Evolutionary conservation across 208 protist species (phyloP).

Genomic region (Leishmania tarentolae): DNA sequence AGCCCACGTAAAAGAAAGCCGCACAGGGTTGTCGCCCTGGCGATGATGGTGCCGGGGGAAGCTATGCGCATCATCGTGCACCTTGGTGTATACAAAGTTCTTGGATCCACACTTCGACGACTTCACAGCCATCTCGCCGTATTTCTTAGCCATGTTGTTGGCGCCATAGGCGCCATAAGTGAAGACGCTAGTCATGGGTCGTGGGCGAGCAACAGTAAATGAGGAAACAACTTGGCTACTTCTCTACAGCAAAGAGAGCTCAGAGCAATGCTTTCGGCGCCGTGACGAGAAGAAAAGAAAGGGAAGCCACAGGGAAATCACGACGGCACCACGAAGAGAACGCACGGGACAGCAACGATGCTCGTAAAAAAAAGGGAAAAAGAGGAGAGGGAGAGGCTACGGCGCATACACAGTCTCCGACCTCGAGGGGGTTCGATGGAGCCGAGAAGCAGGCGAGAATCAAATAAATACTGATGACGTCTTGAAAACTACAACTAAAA

Average conservation of each 20-base stretch:
- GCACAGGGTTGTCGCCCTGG: constrained; percentile 77
- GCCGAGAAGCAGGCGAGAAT: not conserved
- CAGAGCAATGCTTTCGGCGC: not conserved
- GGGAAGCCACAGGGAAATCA: not conserved
- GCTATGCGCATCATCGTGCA: constrained; percentile 68
- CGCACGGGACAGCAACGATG: not conserved
- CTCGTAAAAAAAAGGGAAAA: not conserved
- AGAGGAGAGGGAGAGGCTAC: not conserved
- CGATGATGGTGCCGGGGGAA: constrained; percentile 83
- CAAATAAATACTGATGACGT: too few relatives aligned
- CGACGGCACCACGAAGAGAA: not conserved
- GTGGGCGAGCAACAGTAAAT: not conserved
- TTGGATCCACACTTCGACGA: constrained; percentile 78
- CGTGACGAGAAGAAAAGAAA: not conserved
- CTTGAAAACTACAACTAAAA: too few relatives aligned
- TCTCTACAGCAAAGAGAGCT: not conserved
- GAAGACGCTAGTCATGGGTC: constrained; percentile 74
- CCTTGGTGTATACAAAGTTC: constrained; percentile 85
- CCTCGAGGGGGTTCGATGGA: not conserved
- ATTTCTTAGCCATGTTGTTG: constrained; percentile 74
- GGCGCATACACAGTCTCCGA: not conserved
- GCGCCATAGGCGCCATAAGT: constrained; percentile 68
- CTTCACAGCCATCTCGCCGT: constrained; percentile 64
- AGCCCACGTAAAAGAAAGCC: constrained; percentile 67
- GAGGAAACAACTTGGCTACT: not conserved